Conservation (phyloP, 2,329 filamentous ascomycete species). For the Mycocentrospora acerina region DNA sequence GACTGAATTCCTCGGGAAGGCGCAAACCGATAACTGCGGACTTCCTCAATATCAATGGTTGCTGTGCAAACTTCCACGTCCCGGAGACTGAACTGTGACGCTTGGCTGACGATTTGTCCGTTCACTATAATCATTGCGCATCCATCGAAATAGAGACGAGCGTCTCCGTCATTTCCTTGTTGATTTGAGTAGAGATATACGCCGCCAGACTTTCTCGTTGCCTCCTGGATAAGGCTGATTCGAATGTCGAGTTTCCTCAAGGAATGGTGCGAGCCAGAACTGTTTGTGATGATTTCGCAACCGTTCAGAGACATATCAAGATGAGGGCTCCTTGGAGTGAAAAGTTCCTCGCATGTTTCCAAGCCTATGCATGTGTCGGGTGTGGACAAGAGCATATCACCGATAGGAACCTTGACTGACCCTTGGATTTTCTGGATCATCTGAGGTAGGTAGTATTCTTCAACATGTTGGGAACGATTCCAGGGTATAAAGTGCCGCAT, state of each 20-base stretch:
- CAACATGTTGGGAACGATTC: constrained; percentile 53
- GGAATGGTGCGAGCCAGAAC: constrained; percentile 67
- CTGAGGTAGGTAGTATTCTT: no score
- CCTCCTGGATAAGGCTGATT: constrained; percentile 65
- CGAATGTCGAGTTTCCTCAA: constrained; percentile 66
- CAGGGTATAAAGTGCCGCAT: constrained; percentile 41
- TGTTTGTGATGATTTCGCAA: constrained; percentile 69
- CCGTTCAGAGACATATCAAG: constrained; percentile 66
- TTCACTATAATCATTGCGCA: constrained; percentile 65
- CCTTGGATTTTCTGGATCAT: no score
- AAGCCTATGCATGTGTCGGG: constrained; percentile 64
- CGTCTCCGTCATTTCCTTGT: constrained; percentile 50
- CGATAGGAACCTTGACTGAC: constrained; percentile 60
- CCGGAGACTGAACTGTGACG: constrained; percentile 63
- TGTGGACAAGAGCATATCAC: constrained; percentile 65
- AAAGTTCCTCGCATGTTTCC: constrained; percentile 63
- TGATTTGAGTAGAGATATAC: constrained; percentile 65
- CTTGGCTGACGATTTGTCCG: constrained; percentile 65
- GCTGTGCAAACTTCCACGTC: constrained; percentile 57
- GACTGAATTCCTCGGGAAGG: constrained; percentile 61
- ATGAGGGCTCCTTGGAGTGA: constrained; percentile 50
- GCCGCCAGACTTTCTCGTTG: constrained; percentile 63
- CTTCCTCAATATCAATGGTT: constrained; percentile 66
- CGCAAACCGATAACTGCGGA: constrained; percentile 61
- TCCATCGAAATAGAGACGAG: constrained; percentile 45